Evolutionary conservation across 2,329 filamentous ascomycete species (phyloP).

Genomic region (Trichophyton mentagrophytes): DNA sequence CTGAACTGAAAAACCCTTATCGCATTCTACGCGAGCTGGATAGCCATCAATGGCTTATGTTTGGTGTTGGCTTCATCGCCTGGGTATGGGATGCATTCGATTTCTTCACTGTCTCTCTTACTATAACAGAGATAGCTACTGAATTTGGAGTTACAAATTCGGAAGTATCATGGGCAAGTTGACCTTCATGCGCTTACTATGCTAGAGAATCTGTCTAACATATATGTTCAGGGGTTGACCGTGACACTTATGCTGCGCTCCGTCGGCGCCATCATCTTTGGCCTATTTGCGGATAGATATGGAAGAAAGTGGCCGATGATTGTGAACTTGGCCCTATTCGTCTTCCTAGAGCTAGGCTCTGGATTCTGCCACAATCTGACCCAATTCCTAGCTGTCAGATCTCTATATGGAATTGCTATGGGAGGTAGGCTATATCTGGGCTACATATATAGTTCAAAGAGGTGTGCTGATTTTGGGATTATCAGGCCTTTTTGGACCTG

Average conservation of each 20-base stretch:
- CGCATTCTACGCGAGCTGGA: constrained; percentile 40
- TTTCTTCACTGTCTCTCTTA: constrained; percentile 50
- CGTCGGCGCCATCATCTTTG: constrained; percentile 47
- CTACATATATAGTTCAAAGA: background rate
- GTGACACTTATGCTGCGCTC: constrained; percentile 49
- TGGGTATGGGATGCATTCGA: constrained; percentile 49
- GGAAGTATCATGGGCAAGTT: constrained; percentile 47
- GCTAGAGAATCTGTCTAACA: background rate
- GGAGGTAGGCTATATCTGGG: constrained; percentile 27
- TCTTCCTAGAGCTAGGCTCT: constrained; percentile 47
- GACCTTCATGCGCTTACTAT: constrained; percentile 20
- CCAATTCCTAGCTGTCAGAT: constrained; percentile 46
- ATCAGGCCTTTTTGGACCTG: constrained; percentile 43
- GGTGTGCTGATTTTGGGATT: background rate
- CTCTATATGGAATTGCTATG: constrained; percentile 53
- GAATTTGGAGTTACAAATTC: constrained; percentile 42
- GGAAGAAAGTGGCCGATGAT: constrained; percentile 49
- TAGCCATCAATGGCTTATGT: constrained; percentile 45
- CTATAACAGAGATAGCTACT: constrained; percentile 41
- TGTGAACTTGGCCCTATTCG: constrained; percentile 49
- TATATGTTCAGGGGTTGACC: constrained; percentile 28
- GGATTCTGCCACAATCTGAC: constrained; percentile 47
- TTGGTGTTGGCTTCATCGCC: constrained; percentile 36
- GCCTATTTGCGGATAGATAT: constrained; percentile 41
- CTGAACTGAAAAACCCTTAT: constrained; percentile 35